Evolutionary conservation across 176 grass and related monocot genomes (phyloP).

Genomic region (Rhipidocladum racemiflorum): DNA sequence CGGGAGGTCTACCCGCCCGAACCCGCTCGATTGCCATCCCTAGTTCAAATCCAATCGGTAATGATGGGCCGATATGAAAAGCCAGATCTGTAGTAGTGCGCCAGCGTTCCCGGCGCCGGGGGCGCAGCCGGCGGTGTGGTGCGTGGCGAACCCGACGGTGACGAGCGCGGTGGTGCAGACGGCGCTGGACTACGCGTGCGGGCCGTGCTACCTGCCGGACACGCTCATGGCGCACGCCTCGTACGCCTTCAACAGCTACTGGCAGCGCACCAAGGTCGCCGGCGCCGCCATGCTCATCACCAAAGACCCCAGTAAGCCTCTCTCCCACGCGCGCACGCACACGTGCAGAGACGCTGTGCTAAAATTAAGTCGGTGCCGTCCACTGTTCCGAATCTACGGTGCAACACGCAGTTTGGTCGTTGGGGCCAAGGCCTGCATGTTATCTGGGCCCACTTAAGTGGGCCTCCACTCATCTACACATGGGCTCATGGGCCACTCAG

Average conservation of each 20-base stretch:
- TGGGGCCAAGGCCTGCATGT: not conserved
- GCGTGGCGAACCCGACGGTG: slow-evolving; percentile 64
- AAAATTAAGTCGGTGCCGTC: too few relatives aligned
- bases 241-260: slow-evolving; percentile 77
- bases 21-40: too few relatives aligned
- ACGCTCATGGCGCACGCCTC: slow-evolving; percentile 63
- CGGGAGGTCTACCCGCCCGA: too few relatives aligned
- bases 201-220: slow-evolving; percentile 56
- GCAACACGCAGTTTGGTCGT: not conserved
- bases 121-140: slow-evolving; percentile 42
- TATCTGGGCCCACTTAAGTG: not conserved
- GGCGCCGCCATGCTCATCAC: slow-evolving; percentile 70
- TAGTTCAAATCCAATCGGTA: too few relatives aligned
- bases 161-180: slow-evolving; percentile 50
- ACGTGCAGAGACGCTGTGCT: not conserved
- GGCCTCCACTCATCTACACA: not conserved
- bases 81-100: too few relatives aligned
- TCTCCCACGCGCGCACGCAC: not conserved
- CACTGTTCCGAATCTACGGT: not conserved
- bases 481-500: not conserved
- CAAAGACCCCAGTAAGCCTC: slow-evolving; percentile 56
- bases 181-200: slow-evolving; percentile 76
- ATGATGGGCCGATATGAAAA: too few relatives aligned
- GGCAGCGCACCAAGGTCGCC: slow-evolving; percentile 60
- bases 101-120: not conserved